These are phyloP conservation scores for Monarda citriodora DNA, from an alignment of 305 asterid species.

Conservation along the genomic window DNA sequence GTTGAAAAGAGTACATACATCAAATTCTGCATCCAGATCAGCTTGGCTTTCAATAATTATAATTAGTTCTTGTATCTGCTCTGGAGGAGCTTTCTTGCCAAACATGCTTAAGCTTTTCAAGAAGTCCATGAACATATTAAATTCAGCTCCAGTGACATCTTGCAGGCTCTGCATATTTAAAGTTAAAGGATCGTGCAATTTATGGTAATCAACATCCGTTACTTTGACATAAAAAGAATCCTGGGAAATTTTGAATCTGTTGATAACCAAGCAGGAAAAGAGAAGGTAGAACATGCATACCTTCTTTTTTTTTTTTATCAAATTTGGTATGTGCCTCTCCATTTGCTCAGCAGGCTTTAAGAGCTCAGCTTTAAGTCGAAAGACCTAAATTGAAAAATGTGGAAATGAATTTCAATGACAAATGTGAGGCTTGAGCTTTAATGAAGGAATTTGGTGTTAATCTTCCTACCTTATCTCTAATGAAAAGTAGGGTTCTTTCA, in stretches of 20 bases:
- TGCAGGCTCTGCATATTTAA: constrained; percentile 77
- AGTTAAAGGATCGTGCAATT: constrained; percentile 17
- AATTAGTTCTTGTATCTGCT: constrained; percentile 81
- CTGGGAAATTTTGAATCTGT: constrained; percentile 5
- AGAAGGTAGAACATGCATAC: constrained; percentile 29
- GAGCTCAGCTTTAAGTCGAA: constrained; percentile 92
- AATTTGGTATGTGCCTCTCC: constrained; percentile 96
- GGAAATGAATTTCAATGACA: constrained; percentile 12
- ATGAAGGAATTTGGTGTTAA: constrained; percentile 17
- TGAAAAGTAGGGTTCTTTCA: constrained; percentile 84
- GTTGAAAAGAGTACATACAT: constrained; percentile 48
- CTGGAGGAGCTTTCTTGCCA: constrained; percentile 85
- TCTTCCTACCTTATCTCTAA: constrained; percentile 80
- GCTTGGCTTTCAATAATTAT: constrained; percentile 97
- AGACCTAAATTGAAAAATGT: constrained; percentile 54
- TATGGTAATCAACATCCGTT: constrained; percentile 14
- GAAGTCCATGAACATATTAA: constrained; percentile 94
- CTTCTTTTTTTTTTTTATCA: constrained; percentile 89
- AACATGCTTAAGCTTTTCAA: constrained; percentile 79
- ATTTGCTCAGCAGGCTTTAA: constrained; percentile 82
- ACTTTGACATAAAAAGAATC: constrained; percentile 16
- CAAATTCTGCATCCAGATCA: constrained; percentile 89
- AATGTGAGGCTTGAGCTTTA: constrained; percentile 13
- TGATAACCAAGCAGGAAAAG: constrained; percentile 5
- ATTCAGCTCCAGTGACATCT: constrained; percentile 98